Percentiles rank a stretch among this genome's conserved stretches.
These are phyloP conservation scores for Datura wrightii DNA, from an alignment of 257 asterid species.

Conservation along the genomic window DNA sequence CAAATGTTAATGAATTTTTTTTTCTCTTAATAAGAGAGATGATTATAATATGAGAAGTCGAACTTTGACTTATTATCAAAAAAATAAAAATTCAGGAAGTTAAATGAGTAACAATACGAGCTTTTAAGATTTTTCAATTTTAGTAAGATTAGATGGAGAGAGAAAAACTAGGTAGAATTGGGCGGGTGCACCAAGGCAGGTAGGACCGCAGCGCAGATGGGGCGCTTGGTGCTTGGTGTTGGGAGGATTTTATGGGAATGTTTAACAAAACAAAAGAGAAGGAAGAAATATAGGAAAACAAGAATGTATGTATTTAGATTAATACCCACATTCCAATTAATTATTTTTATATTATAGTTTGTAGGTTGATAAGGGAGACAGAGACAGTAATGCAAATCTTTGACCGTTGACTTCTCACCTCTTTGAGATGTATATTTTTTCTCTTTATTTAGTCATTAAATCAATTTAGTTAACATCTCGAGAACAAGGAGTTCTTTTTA, in stretches of 20 bases:
- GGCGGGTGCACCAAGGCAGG: constrained; percentile 46
- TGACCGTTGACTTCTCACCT: constrained; percentile 53
- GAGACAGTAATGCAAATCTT: constrained; percentile 58
- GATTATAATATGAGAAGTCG: too few relatives aligned
- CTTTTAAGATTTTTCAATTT: too few relatives aligned
- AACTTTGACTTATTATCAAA: too few relatives aligned
- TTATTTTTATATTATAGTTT: constrained; percentile 4
- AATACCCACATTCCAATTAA: constrained; percentile 7
- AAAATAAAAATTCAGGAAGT: too few relatives aligned
- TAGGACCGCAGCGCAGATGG: constrained; percentile 53
- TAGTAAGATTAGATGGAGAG: neutral
- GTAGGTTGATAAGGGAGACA: constrained; percentile 59
- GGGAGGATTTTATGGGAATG: constrained; percentile 52
- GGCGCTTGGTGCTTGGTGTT: constrained; percentile 62
- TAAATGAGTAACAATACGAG: too few relatives aligned
- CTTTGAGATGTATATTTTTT: constrained; percentile 15
- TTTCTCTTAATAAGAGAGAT: too few relatives aligned
- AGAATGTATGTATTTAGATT: constrained; percentile 34
- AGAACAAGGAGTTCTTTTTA: constrained; percentile 28
- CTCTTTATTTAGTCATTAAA: neutral
- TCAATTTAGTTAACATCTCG: constrained; percentile 42
- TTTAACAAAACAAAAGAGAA: constrained; percentile 28
- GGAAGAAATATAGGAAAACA: constrained; percentile 26
- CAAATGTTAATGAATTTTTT: too few relatives aligned
- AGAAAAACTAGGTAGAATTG: neutral